These are phyloP conservation scores for Talaromyces sp. DNA, from an alignment of 2,329 filamentous ascomycete genomes.

Conservation along the genomic window DNA sequence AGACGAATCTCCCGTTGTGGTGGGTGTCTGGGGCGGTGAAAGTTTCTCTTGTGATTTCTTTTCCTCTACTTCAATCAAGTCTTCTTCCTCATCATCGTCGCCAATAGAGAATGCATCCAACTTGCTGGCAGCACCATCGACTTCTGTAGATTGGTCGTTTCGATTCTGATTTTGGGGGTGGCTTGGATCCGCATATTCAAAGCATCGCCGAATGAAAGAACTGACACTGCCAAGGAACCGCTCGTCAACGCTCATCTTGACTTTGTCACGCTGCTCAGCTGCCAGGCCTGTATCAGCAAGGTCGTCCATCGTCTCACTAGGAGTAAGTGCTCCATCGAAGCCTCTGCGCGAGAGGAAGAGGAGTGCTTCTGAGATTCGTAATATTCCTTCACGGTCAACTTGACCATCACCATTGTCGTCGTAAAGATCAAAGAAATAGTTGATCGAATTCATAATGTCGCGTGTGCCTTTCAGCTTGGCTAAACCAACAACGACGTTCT, in stretches of 20 bases:
- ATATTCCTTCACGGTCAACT: slow-evolving; percentile 90
- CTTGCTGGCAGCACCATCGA: slow-evolving; percentile 36
- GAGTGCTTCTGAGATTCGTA: slow-evolving; percentile 89
- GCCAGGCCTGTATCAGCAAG: slow-evolving; percentile 40
- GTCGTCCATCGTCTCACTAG: slow-evolving; percentile 58
- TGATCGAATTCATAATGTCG: slow-evolving; percentile 97
- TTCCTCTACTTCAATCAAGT: slow-evolving; percentile 41
- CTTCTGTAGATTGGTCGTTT: slow-evolving; percentile 19
- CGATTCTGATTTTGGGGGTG: slow-evolving; percentile 60
- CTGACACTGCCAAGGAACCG: slow-evolving; percentile 89
- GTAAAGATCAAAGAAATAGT: slow-evolving; percentile 96
- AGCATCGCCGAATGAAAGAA: slow-evolving; percentile 92
- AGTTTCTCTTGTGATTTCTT: slow-evolving; percentile 24
- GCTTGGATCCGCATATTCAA: slow-evolving; percentile 96
- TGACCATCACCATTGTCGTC: slow-evolving; percentile 88
- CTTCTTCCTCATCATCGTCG: slow-evolving; percentile 62
- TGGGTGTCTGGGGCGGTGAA: slow-evolving; percentile 23
- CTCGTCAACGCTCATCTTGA: slow-evolving; percentile 67
- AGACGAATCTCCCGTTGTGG: slow-evolving; percentile 33
- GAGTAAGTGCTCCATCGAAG: slow-evolving; percentile 68
- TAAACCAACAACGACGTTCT: slow-evolving; percentile 87
- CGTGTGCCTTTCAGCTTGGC: slow-evolving; percentile 87
- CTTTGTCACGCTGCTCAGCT: slow-evolving; percentile 34
- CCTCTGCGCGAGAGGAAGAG: slow-evolving; percentile 88
- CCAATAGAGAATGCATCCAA: slow-evolving; percentile 69